Percentiles rank a stretch among this genome's conserved stretches.
Evolutionary conservation across 768 basidiomycete species (phyloP).

Genomic region (Coprinopsis sp.): DNA sequence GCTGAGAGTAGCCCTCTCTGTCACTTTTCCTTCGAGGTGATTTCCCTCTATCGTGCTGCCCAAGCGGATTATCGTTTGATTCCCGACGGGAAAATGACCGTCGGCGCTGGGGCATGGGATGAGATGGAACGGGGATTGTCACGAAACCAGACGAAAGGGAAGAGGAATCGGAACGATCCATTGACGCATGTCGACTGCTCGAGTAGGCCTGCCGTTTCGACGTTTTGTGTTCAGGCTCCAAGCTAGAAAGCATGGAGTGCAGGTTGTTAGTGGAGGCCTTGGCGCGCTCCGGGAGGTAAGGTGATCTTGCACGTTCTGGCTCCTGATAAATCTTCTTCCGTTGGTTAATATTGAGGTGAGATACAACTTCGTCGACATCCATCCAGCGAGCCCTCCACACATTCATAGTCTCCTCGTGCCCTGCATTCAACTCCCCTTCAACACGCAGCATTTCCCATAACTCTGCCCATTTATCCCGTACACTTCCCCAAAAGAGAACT

Average conservation of each 20-base stretch:
- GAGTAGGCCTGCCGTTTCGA: conserved; percentile 7
- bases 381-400: conserved; percentile 71
- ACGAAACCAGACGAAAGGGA: conserved; percentile 11
- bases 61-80: conserved; percentile 20
- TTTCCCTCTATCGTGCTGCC: conserved; percentile 17
- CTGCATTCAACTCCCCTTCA: conserved; percentile 65
- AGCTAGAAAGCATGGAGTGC: conserved; percentile 11
- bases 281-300: background rate
- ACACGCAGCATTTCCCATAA: conserved; percentile 81
- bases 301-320: conserved; percentile 12
- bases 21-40: conserved; percentile 10
- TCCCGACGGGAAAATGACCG: conserved; percentile 16
- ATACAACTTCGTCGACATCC: conserved; percentile 54
- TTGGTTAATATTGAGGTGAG: conserved; percentile 29
- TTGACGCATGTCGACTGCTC: conserved; percentile 20
- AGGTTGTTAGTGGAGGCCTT: background rate
- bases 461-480: conserved; percentile 66
- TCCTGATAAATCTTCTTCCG: conserved; percentile 22
- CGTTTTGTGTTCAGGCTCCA: conserved; percentile 12
- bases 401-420: conserved; percentile 60
- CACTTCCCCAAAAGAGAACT: conserved; percentile 52
- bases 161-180: conserved; percentile 20
- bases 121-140: conserved; percentile 22
- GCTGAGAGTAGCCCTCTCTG: background rate
- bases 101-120: conserved; percentile 9